These are phyloP conservation scores for Wickerhamomyces tratensis DNA, from an alignment of 805 yeast genomes.

Conservation along the genomic window DNA sequence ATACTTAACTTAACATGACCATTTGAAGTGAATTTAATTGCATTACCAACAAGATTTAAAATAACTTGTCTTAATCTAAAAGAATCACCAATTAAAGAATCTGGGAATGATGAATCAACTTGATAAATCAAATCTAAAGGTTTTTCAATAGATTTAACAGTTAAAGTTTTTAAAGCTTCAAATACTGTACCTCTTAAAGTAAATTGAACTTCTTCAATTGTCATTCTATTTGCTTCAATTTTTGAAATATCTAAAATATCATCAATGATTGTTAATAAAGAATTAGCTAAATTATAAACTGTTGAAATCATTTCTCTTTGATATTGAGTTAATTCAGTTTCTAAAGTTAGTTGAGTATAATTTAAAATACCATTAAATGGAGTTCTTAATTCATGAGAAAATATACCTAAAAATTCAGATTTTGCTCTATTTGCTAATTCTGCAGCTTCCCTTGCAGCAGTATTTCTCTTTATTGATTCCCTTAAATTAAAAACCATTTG, in stretches of 20 bases:
- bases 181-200: slow-evolving; percentile 75
- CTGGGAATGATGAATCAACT: slow-evolving; percentile 78
- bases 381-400: slow-evolving; percentile 75
- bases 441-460: slow-evolving; percentile 87
- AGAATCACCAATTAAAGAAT: slow-evolving; percentile 73
- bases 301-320: slow-evolving; percentile 82
- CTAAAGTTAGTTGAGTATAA: slow-evolving; percentile 79
- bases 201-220: slow-evolving; percentile 76
- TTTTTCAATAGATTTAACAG: slow-evolving; percentile 79
- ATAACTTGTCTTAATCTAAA: slow-evolving; percentile 77
- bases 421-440: slow-evolving; percentile 78
- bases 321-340: slow-evolving; percentile 76
- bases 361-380: slow-evolving; percentile 87
- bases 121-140: slow-evolving; percentile 67
- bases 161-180: slow-evolving; percentile 76
- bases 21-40: slow-evolving; percentile 68
- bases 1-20: slow-evolving; percentile 72
- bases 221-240: slow-evolving; percentile 84
- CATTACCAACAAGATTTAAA: slow-evolving; percentile 73
- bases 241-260: slow-evolving; percentile 81
- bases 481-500: slow-evolving; percentile 76
- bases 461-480: slow-evolving; percentile 77
- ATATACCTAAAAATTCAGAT: slow-evolving; percentile 77
- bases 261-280: slow-evolving; percentile 71
- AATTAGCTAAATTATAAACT: slow-evolving; percentile 76